Conservation (phyloP, 768 basidiomycete species). For the Podaxis sp. region DNA sequence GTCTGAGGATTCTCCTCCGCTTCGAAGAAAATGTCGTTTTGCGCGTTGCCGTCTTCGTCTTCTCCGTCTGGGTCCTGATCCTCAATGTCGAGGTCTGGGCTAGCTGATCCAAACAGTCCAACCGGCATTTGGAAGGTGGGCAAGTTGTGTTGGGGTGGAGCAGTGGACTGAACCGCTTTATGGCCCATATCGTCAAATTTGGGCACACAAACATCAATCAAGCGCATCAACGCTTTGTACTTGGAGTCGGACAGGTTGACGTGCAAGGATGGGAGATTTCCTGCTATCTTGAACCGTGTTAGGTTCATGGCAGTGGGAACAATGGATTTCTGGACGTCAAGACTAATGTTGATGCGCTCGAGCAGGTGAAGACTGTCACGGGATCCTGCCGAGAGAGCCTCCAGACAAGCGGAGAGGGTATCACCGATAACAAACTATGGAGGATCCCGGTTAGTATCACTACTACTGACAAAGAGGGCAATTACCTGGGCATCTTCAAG, state of each 20-base stretch:
- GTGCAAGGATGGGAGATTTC: slow-evolving; percentile 80
- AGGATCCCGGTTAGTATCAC: background rate
- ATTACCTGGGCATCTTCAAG: slow-evolving; percentile 86
- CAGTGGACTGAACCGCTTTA: slow-evolving; percentile 14
- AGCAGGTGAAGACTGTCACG: slow-evolving; percentile 74
- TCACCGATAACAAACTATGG: slow-evolving; percentile 84
- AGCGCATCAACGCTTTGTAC: slow-evolving; percentile 87
- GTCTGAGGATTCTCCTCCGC: slow-evolving; percentile 57
- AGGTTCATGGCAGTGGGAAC: slow-evolving; percentile 78
- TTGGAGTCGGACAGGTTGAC: slow-evolving; percentile 89
- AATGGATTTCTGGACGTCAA: slow-evolving; percentile 90
- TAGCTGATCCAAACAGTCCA: slow-evolving; percentile 47
- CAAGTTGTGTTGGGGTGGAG: slow-evolving; percentile 19
- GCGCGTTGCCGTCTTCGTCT: slow-evolving; percentile 29
- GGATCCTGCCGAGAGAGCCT: slow-evolving; percentile 61
- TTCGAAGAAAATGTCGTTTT: slow-evolving; percentile 62
- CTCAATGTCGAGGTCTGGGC: slow-evolving; percentile 59
- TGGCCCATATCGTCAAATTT: slow-evolving; percentile 58
- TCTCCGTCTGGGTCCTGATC: slow-evolving; percentile 37
- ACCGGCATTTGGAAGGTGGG: slow-evolving; percentile 47
- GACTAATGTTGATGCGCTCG: slow-evolving; percentile 87
- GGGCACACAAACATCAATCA: slow-evolving; percentile 89
- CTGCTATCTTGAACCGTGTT: slow-evolving; percentile 86
- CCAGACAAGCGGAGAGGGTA: slow-evolving; percentile 74
- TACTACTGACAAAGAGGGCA: slow-evolving; percentile 31